A percentile compares a stretch with the other conserved stretches of the same genome.
Conservation (phyloP, 495 filamentous ascomycete genomes). For the Aspergillus cavernicola region DNA sequence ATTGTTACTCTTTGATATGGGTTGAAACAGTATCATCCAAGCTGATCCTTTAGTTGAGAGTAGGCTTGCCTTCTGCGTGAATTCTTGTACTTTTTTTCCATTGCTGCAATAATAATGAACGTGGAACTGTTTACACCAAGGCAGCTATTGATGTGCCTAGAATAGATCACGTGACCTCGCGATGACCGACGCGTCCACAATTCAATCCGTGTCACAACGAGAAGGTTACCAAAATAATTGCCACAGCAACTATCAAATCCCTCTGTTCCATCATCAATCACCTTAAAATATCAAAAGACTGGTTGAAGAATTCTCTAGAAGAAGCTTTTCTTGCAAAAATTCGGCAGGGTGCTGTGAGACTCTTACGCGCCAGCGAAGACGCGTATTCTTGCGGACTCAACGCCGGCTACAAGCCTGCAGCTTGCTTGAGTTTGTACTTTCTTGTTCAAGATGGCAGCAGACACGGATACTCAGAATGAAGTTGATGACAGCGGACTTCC, state of each 20-base stretch:
- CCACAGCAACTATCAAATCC: slow-evolving; percentile 20
- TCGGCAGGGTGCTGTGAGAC: neutral
- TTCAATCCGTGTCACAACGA: slow-evolving; percentile 14
- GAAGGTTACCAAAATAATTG: slow-evolving; percentile 18
- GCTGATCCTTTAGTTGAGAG: neutral
- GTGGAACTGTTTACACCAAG: neutral
- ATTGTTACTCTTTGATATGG: slow-evolving; percentile 11
- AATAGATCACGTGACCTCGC: slow-evolving; percentile 38
- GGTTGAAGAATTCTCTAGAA: neutral
- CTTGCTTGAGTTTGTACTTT: neutral
- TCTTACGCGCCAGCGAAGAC: slow-evolving; percentile 1
- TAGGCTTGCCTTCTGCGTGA: neutral
- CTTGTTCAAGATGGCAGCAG: slow-evolving; percentile 48
- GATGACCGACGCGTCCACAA: slow-evolving; percentile 38
- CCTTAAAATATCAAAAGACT: neutral
- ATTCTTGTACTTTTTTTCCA: neutral
- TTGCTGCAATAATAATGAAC: neutral
- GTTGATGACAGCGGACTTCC: slow-evolving; percentile 60
- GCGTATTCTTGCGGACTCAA: neutral
- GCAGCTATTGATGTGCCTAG: slow-evolving; percentile 17
- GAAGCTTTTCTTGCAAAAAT: neutral
- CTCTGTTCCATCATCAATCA: neutral
- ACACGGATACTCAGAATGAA: slow-evolving; percentile 56
- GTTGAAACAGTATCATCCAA: slow-evolving; percentile 4
- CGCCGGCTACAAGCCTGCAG: neutral